Base-by-base conservation (phyloP, 805 yeast genomes). In the Lipomyces mesembrius region DNA sequence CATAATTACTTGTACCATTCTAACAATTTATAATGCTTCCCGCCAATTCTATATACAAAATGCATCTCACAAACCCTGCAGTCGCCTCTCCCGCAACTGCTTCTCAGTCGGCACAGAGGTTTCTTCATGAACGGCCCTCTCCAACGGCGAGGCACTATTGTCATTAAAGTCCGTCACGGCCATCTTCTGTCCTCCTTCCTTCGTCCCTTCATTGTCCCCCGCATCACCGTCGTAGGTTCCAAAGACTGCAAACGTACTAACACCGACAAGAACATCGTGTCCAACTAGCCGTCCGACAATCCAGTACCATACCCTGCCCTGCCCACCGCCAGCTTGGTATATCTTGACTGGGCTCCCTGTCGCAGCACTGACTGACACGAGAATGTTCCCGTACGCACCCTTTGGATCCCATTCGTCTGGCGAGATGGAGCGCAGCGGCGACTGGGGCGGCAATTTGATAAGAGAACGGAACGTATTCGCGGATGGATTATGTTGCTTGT, bases 251-350 rank as follows among this genome's bases (percentile, higher is more conserved):
- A 60, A 66, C 27, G 70, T 66, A 32, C 61, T 57, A 6, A 61
- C 70, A 7, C 70, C 70, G 5, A 60, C 67, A 2, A 66, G 20
- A 20, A 58, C 51, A 37, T 62, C 58, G 54, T 54, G 60, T 3
- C 59, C 70, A 29, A 49, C 57, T 5, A 59, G 60, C 57, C 57
- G 60, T 4, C 62, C 70, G 37, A 61, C 70, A 12, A 67, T 32
- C 70, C 70, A 67, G n/a, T 61, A 64, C 63, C 63, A 67, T n/a
- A 57, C 62, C 17, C 53, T 52, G n/a, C 70, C 68, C 7, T 29
- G 49, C 8, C 49, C 57, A 3, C 66, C 64, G 9, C 43, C 22
- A 2, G 59, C 70, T 57, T 67, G 62, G 34, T 54, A 67, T 9
- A 67, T 46, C 62, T 55, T 64, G 20, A 53, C 55, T 20, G 68